Conservation (phyloP, 768 basidiomycete species). For the Mycena pura region DNA sequence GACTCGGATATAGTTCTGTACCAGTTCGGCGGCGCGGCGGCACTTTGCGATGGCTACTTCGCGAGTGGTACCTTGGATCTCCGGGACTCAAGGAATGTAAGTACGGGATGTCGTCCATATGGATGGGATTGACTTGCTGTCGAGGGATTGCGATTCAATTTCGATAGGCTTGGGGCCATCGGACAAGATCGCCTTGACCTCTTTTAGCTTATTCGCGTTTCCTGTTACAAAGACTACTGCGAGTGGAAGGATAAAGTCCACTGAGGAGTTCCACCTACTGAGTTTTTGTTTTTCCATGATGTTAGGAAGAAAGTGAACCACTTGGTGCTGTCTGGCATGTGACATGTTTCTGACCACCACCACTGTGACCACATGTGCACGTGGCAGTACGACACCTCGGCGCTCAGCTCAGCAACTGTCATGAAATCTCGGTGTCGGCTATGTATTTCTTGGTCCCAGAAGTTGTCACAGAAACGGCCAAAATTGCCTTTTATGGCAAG, state of each 20-base stretch:
- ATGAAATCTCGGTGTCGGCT: too few relatives aligned
- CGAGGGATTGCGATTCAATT: slow-evolving; percentile 79
- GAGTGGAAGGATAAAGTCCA: background rate
- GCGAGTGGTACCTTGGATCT: slow-evolving; percentile 91
- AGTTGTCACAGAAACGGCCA: too few relatives aligned
- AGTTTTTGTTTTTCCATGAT: slow-evolving; percentile 7
- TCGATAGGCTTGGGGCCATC: slow-evolving; percentile 69
- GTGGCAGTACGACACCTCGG: too few relatives aligned
- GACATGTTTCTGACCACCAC: too few relatives aligned
- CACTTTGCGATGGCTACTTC: slow-evolving; percentile 93
- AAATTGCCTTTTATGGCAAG: too few relatives aligned
- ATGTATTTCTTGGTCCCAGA: too few relatives aligned
- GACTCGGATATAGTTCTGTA: slow-evolving; percentile 37
- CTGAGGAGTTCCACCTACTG: background rate
- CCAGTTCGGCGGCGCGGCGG: slow-evolving; percentile 80
- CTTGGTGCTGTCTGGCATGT: too few relatives aligned
- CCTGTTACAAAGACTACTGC: slow-evolving; percentile 89
- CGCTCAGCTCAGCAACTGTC: too few relatives aligned
- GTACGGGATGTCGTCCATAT: background rate
- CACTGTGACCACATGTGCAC: too few relatives aligned
- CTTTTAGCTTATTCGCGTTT: slow-evolving; percentile 90
- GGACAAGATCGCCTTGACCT: slow-evolving; percentile 85
- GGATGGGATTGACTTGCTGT: slow-evolving; percentile 59
- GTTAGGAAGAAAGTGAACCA: background rate
- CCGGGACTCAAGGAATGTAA: slow-evolving; percentile 69